Evolutionary conservation across 225 moss, liverwort and hornwort genomes (phyloP).

Genomic region (Marchantia paleacea): DNA sequence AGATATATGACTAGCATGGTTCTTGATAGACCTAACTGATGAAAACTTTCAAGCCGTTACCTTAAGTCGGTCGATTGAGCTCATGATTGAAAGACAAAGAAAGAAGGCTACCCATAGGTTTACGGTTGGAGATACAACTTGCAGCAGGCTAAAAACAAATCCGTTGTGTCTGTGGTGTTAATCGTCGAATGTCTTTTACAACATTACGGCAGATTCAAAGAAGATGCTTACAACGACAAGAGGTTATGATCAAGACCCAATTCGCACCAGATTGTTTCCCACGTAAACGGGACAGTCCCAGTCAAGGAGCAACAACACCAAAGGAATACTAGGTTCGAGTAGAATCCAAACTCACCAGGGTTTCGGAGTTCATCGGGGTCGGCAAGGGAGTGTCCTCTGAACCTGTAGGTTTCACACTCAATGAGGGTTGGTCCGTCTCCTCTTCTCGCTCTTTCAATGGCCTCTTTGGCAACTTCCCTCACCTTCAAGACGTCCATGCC

Average conservation of each 20-base stretch:
- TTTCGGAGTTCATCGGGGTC: constrained; percentile 95
- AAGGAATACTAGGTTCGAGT: neutral
- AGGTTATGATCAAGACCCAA: neutral
- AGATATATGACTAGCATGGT: too few relatives aligned
- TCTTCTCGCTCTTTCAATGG: constrained; percentile 76
- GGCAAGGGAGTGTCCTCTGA: constrained; percentile 93
- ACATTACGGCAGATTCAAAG: neutral
- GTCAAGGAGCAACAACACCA: neutral
- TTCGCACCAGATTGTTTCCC: neutral
- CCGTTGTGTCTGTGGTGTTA: too few relatives aligned
- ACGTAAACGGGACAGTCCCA: neutral
- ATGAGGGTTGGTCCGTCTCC: constrained; percentile 93
- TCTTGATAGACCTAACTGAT: too few relatives aligned
- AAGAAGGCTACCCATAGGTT: too few relatives aligned
- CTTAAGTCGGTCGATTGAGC: too few relatives aligned
- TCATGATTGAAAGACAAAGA: too few relatives aligned
- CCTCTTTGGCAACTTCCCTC: constrained; percentile 88
- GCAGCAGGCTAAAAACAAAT: too few relatives aligned
- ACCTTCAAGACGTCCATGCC: constrained; percentile 99
- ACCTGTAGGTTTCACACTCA: constrained; percentile 95
- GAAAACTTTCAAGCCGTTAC: too few relatives aligned
- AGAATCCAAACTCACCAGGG: constrained; percentile 51
- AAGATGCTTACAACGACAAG: too few relatives aligned
- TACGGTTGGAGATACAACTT: too few relatives aligned
- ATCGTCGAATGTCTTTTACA: neutral